Evolutionary conservation across 805 yeast species (phyloP).

Genomic region (Yarrowia divulgata): DNA sequence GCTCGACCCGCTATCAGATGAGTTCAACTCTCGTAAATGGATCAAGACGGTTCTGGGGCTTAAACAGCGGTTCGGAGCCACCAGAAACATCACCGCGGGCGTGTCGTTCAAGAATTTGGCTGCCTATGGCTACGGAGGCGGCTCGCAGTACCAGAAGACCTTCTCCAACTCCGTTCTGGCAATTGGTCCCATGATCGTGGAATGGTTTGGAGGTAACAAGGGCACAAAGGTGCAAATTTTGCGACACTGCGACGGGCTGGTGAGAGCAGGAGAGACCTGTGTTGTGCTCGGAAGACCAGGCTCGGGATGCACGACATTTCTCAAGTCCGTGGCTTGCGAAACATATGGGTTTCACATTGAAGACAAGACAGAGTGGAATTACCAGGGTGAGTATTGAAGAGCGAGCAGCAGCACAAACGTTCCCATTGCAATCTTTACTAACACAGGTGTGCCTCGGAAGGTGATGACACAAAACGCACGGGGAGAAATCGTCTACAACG

Average conservation of each 20-base stretch:
- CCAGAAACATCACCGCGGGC: conserved; percentile 57
- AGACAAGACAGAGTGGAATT: conserved; percentile 58
- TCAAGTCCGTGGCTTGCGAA: conserved; percentile 54
- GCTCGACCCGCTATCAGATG: conserved; percentile 64
- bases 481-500: conserved; percentile 76
- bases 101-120: conserved; percentile 63
- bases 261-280: conserved; percentile 68
- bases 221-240: conserved; percentile 48
- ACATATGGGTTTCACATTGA: conserved; percentile 66
- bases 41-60: conserved; percentile 62
- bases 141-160: conserved; percentile 70
- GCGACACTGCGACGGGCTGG: conserved; percentile 64
- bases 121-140: conserved; percentile 67
- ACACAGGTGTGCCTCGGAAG: conserved; percentile 51
- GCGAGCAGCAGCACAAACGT: not conserved
- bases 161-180: conserved; percentile 57
- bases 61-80: conserved; percentile 48
- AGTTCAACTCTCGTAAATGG: conserved; percentile 69
- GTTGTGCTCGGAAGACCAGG: conserved; percentile 80
- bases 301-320: conserved; percentile 73
- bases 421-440: not conserved
- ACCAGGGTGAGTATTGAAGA: conserved; percentile 44
- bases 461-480: conserved; percentile 63
- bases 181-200: conserved; percentile 50
- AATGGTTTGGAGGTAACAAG: conserved; percentile 47